Base-by-base conservation (phyloP, 495 filamentous ascomycete species). In the Hypoxylon fuscum region DNA sequence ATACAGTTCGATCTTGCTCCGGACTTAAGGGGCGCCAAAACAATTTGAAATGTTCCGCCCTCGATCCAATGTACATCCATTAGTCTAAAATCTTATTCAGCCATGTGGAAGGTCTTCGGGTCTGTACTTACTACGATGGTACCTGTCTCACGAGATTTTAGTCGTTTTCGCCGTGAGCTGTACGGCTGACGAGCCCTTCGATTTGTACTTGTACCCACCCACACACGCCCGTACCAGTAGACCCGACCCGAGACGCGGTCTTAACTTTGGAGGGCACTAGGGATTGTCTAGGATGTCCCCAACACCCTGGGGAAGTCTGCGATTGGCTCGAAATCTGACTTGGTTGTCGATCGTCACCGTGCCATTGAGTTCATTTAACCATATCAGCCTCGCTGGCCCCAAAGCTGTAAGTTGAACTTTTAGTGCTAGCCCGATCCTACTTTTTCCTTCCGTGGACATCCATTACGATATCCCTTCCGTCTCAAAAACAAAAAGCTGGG, bases 361-460 rank as follows among this genome's bases (percentile, higher is more conserved):
- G 41, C 46, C 14, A 60, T 61, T 66, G 53, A 41, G 56, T 55
- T 56, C 45, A 56, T 27, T 62, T 66, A 62, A 32, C 64, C 64
- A 58, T 67, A 62, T 67, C 64, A 67, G 64, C 64, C 64, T 67
- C 58, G 63, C 23, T 62, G 47, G 27, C 25, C 50, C 55, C 42
- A 29, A n/a, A 61, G 44, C 44, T 61, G 20, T 18, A 45, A 35
- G 11, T 6, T 25, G 5, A 22, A 15, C 15, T 42, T 32, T 55
- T 57, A 63, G 53, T 57, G 46, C 44, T 44, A 50, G 53, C 27
- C 42, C 22, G 43, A 46, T 65, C 50, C 45, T 65, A 21, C 46
- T 55, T 60, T 64, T 52, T 38, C 23, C 23, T 54, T 17, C 49
- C 15, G n/a, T 47, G 32, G 20, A 51, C 35, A 25, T 59, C 59